Evolutionary conservation across 108 stramenopile species (phyloP).

Genomic region (Parmales sp.): DNA sequence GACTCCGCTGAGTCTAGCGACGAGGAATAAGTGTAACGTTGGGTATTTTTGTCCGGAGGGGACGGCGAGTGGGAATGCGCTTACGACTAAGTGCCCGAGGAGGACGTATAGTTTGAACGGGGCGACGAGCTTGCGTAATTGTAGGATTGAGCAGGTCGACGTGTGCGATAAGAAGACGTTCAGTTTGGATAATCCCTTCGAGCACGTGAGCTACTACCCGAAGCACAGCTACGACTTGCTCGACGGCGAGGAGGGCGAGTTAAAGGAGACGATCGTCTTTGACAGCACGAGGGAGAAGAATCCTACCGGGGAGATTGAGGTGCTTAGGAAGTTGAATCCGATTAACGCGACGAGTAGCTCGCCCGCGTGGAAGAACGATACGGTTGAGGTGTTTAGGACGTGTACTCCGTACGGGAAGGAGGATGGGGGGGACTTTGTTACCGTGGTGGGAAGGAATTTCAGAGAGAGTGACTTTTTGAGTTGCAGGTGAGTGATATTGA

Average conservation of each 20-base stretch:
- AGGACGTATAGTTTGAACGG: conserved; percentile 48
- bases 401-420: conserved; percentile 49
- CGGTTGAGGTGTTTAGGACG: conserved; percentile 54
- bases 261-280: neutral
- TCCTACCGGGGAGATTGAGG: conserved; percentile 44
- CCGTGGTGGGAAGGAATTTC: conserved; percentile 69
- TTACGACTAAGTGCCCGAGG: conserved; percentile 45
- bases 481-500: conserved; percentile 43
- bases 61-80: conserved; percentile 29
- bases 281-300: conserved; percentile 16
- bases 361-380: conserved; percentile 53
- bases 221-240: conserved; percentile 34
- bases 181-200: conserved; percentile 26
- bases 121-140: conserved; percentile 30
- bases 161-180: conserved; percentile 62
- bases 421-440: conserved; percentile 20
- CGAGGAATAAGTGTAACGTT: conserved; percentile 51
- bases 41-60: conserved; percentile 57
- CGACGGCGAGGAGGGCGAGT: conserved; percentile 16
- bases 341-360: conserved; percentile 32
- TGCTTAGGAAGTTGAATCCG: conserved; percentile 47
- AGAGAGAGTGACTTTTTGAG: conserved; percentile 25
- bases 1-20: conserved; percentile 30
- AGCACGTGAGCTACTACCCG: conserved; percentile 48
- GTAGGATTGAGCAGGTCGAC: conserved; percentile 38